Evolutionary conservation across 2,329 filamentous ascomycete species (phyloP).

Genomic region (Talaromyces albobiverticillius): DNA sequence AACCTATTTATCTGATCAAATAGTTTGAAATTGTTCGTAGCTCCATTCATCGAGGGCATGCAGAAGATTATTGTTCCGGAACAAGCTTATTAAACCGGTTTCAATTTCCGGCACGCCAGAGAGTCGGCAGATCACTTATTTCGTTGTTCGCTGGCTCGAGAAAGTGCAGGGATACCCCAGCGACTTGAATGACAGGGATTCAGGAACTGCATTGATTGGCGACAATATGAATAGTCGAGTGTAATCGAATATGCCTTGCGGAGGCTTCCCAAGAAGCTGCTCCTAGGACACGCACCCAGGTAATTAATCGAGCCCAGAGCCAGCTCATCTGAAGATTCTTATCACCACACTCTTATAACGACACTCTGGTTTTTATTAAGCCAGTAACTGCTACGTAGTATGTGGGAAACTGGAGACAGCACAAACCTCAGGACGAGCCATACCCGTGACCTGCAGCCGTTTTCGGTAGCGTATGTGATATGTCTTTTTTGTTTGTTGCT

Average conservation of each 20-base stretch:
- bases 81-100: too few species aligned
- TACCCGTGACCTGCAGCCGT: background rate
- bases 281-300: too few species aligned
- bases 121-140: background rate
- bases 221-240: background rate
- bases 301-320: background rate
- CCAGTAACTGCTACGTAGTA: too few species aligned
- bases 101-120: background rate
- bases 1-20: background rate
- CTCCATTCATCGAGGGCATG: too few species aligned
- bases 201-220: background rate
- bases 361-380: too few species aligned
- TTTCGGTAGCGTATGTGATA: constrained; percentile 10
- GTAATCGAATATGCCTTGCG: background rate
- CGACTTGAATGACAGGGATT: background rate
- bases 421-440: background rate
- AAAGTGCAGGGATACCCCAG: constrained; percentile 3
- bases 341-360: too few species aligned
- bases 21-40: too few species aligned
- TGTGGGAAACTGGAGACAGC: too few species aligned
- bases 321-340: background rate
- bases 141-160: background rate
- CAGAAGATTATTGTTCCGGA: too few species aligned
- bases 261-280: too few species aligned
- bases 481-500: background rate